Percentiles rank a stretch among this genome's conserved stretches.
Conservation (phyloP, 2,329 filamentous ascomycete species). For the Cordyceps farinosa region DNA sequence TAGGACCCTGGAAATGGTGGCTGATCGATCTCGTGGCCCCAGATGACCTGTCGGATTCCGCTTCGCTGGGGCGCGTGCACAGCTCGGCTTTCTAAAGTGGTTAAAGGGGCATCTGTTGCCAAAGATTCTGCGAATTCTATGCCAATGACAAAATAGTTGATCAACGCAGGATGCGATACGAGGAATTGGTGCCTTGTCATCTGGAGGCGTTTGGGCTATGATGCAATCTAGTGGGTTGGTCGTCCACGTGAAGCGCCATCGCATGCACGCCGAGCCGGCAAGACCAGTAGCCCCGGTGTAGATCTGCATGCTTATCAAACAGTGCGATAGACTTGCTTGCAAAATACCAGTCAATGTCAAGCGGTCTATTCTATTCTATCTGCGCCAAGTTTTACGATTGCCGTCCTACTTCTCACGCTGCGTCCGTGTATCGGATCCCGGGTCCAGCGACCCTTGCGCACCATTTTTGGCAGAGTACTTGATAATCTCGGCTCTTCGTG, state of each 20-base stretch:
- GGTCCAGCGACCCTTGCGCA: neutral
- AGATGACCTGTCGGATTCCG: neutral
- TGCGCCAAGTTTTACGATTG: too few species aligned
- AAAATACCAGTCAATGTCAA: neutral
- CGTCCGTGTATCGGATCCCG: neutral
- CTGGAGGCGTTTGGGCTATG: neutral
- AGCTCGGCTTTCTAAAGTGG: neutral
- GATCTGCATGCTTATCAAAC: neutral
- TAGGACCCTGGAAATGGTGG: neutral
- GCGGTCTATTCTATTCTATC: too few species aligned
- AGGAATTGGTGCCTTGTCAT: neutral
- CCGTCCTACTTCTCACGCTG: neutral
- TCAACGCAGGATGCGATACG: neutral
- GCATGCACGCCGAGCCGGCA: neutral
- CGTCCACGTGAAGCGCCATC: conserved; percentile 14
- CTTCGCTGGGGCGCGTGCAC: neutral
- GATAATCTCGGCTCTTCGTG: neutral
- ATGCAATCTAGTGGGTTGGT: conserved; percentile 8
- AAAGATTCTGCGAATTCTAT: neutral
- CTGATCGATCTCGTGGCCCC: neutral
- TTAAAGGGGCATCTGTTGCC: too few species aligned
- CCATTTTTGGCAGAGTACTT: neutral
- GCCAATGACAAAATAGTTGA: neutral
- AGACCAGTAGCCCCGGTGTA: neutral
- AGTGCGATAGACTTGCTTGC: neutral